Conservation (phyloP, 78 protist species). For the Dictyostelium discoideum region DNA sequence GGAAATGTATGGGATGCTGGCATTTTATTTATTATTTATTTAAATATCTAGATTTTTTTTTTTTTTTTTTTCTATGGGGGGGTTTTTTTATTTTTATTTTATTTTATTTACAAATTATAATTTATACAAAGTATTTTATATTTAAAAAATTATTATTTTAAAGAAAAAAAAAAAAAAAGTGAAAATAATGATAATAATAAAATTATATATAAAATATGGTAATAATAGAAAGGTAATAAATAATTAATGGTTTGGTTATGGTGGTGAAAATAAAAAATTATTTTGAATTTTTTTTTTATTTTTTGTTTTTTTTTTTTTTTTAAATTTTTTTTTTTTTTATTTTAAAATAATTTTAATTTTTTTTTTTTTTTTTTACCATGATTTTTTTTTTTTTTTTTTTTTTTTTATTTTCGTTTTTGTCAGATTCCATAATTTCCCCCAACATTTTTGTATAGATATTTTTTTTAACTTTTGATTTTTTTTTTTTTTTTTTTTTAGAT, state of each 20-base stretch:
- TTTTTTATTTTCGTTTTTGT: neutral
- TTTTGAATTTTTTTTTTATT: too few species aligned
- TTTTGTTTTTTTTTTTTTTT: too few species aligned
- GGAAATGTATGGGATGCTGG: constrained; percentile 68
- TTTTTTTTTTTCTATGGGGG: neutral
- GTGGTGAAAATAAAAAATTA: neutral
- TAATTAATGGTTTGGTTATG: neutral
- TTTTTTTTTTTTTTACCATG: neutral
- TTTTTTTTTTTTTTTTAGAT: too few species aligned
- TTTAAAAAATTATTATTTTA: neutral
- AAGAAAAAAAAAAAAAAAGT: neutral
- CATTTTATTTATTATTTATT: constrained; percentile 23
- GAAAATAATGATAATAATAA: neutral
- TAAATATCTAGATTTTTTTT: neutral
- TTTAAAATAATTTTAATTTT: too few species aligned
- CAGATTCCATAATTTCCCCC: neutral
- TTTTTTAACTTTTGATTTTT: too few species aligned
- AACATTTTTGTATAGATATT: neutral
- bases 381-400: too few species aligned
- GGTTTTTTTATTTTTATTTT: neutral
- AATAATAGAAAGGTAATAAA: neutral
- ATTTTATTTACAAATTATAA: neutral
- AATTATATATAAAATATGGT: neutral
- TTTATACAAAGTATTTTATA: neutral
- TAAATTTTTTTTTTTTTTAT: too few species aligned